These are phyloP conservation scores for Glaciozyma antarctica DNA, from an alignment of 768 basidiomycete genomes.

Conservation along the genomic window DNA sequence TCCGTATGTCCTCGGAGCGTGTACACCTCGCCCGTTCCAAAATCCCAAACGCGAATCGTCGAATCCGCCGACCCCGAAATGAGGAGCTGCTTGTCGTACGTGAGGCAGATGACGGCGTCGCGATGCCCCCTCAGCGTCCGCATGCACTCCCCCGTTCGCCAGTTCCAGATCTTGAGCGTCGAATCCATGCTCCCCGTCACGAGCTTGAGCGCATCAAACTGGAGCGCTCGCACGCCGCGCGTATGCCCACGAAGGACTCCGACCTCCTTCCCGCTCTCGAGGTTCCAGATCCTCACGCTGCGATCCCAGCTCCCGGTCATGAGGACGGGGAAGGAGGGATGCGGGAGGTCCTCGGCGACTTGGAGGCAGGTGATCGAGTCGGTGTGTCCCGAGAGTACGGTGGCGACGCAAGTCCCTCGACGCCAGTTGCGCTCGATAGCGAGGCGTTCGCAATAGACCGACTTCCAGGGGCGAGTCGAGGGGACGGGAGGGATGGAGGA, in stretches of 20 bases:
- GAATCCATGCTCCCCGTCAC: slow-evolving; percentile 96
- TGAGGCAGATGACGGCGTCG: slow-evolving; percentile 79
- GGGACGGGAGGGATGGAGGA: slow-evolving; percentile 1
- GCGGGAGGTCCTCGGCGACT: slow-evolving; percentile 70
- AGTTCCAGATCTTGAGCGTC: slow-evolving; percentile 88
- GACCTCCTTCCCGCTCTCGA: slow-evolving; percentile 78
- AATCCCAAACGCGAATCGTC: slow-evolving; percentile 83
- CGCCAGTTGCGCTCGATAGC: slow-evolving; percentile 96
- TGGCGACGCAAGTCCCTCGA: slow-evolving; percentile 74
- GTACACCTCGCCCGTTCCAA: slow-evolving; percentile 81
- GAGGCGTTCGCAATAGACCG: slow-evolving; percentile 95
- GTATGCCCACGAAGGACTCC: slow-evolving; percentile 81
- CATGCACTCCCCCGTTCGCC: slow-evolving; percentile 79
- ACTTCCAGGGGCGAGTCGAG: slow-evolving; percentile 88
- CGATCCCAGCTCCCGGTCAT: slow-evolving; percentile 97
- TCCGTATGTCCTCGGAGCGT: slow-evolving; percentile 84
- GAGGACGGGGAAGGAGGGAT: slow-evolving; percentile 81
- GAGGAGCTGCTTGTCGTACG: slow-evolving; percentile 82
- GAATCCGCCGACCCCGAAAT: slow-evolving; percentile 87
- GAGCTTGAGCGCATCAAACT: slow-evolving; percentile 90
- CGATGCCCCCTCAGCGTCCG: slow-evolving; percentile 81
- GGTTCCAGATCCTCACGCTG: slow-evolving; percentile 89
- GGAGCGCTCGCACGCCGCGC: slow-evolving; percentile 78
- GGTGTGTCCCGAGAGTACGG: slow-evolving; percentile 81
- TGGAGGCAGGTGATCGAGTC: slow-evolving; percentile 97